A percentile compares a stretch with the other conserved stretches of the same genome.
Evolutionary conservation across 2,329 filamentous ascomycete genomes (phyloP).

Genomic region (Penicillium sp.): DNA sequence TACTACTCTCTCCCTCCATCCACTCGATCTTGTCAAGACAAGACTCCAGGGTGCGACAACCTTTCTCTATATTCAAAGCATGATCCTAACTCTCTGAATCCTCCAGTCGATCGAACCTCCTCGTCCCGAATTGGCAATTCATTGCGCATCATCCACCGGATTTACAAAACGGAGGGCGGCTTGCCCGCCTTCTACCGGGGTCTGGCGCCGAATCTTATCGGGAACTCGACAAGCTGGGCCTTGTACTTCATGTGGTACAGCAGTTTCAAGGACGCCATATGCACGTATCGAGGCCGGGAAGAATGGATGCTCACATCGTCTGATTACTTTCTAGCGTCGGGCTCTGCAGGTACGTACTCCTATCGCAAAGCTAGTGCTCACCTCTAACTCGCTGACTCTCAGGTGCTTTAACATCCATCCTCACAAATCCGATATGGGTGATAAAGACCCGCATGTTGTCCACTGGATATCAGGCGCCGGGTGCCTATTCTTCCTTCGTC

Average conservation of each 20-base stretch:
- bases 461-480: constrained; percentile 65
- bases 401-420: constrained; percentile 69
- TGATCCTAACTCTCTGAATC: not conserved
- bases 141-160: constrained; percentile 49
- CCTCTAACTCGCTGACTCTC: constrained; percentile 1
- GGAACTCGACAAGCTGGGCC: constrained; percentile 86
- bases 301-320: constrained; percentile 49
- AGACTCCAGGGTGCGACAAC: constrained; percentile 71
- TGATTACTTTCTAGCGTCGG: constrained; percentile 79
- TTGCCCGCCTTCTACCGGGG: constrained; percentile 78
- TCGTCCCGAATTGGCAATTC: constrained; percentile 51
- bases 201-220: constrained; percentile 81
- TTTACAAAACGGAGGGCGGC: constrained; percentile 53
- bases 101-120: constrained; percentile 48
- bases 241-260: constrained; percentile 80
- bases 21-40: constrained; percentile 94
- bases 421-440: constrained; percentile 97
- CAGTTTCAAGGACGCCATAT: constrained; percentile 55
- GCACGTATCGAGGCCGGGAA: constrained; percentile 34
- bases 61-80: not conserved
- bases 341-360: constrained; percentile 47
- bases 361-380: not conserved
- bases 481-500: constrained; percentile 75
- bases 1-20: constrained; percentile 82
- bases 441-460: constrained; percentile 97